Percentiles rank a stretch among this genome's conserved stretches.
Evolutionary conservation across 129 eudicot species (phyloP).

Genomic region (Arctium minus): DNA sequence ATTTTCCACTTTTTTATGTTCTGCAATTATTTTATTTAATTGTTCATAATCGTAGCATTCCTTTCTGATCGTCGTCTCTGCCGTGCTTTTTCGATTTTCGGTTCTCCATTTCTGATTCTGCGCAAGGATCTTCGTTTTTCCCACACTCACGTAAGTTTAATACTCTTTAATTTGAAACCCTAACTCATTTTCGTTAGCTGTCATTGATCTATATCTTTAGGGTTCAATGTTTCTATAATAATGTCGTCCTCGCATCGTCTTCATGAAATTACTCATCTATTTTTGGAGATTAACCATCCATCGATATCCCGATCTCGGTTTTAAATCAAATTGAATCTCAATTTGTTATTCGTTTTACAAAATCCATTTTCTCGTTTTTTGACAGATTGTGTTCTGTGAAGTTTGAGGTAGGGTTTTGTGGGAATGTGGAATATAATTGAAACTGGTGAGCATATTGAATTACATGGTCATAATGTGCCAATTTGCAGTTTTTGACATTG

Average conservation of each 20-base stretch:
- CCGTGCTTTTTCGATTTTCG: conserved; percentile 2
- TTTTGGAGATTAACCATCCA: neutral
- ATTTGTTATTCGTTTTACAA: neutral
- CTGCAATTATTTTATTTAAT: neutral
- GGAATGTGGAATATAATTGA: neutral
- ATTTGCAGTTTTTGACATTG: conserved; percentile 1
- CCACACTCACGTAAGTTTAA: conserved; percentile 17
- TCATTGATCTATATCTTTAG: neutral
- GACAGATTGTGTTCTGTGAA: neutral
- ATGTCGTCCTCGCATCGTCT: neutral
- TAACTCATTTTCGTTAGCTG: neutral
- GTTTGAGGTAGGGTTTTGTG: neutral
- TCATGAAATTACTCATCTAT: neutral
- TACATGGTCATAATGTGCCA: neutral
- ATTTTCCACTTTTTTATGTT: neutral
- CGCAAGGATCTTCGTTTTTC: neutral
- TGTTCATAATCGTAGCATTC: neutral
- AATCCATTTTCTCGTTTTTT: neutral
- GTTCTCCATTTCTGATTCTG: neutral
- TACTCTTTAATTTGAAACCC: neutral
- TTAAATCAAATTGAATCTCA: neutral
- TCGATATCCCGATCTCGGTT: neutral
- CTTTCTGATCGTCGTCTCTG: conserved; percentile 9
- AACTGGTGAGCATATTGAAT: neutral
- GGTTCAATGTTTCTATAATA: neutral